A percentile compares a stretch with the other conserved stretches of the same genome.
Evolutionary conservation across 2,329 filamentous ascomycete genomes (phyloP).

Genomic region (Claviceps sp.): DNA sequence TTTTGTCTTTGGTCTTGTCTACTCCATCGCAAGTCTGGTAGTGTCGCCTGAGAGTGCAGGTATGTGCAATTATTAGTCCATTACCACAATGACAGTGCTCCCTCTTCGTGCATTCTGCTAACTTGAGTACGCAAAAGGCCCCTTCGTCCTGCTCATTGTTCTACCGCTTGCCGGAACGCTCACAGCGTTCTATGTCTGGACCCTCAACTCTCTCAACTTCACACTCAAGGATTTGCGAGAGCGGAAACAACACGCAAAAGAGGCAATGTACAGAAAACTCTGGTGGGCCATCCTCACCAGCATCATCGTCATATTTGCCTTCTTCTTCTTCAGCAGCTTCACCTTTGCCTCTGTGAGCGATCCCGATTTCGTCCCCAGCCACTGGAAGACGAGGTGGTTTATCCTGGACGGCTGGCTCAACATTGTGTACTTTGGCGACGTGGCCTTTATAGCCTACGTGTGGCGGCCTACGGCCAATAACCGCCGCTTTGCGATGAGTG

Average conservation of each 20-base stretch:
- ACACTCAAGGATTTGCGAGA: constrained; percentile 95
- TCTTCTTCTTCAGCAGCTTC: constrained; percentile 98
- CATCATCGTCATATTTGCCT: constrained; percentile 90
- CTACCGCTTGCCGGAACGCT: constrained; percentile 82
- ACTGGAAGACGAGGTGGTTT: constrained; percentile 98
- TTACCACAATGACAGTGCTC: too few relatives aligned
- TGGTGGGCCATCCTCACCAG: constrained; percentile 95
- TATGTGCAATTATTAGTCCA: constrained; percentile 19
- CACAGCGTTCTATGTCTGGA: constrained; percentile 98
- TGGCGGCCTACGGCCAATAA: constrained; percentile 97
- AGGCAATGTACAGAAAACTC: constrained; percentile 91
- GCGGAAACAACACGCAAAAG: constrained; percentile 86
- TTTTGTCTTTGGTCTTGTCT: constrained; percentile 89
- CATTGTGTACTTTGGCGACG: constrained; percentile 86
- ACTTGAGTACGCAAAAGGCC: constrained; percentile 37
- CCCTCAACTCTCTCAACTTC: constrained; percentile 81
- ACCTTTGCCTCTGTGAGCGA: constrained; percentile 77
- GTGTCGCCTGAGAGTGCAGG: constrained; percentile 77
- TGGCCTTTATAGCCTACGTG: constrained; percentile 84
- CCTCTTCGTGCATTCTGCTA: constrained; percentile 7
- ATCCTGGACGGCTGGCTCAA: constrained; percentile 96
- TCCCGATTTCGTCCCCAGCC: constrained; percentile 83
- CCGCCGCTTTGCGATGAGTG: constrained; percentile 94
- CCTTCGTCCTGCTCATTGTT: constrained; percentile 83
- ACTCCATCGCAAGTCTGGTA: constrained; percentile 77